Base-by-base conservation (phyloP, 129 eudicot genomes). In the Artemisia annua region DNA sequence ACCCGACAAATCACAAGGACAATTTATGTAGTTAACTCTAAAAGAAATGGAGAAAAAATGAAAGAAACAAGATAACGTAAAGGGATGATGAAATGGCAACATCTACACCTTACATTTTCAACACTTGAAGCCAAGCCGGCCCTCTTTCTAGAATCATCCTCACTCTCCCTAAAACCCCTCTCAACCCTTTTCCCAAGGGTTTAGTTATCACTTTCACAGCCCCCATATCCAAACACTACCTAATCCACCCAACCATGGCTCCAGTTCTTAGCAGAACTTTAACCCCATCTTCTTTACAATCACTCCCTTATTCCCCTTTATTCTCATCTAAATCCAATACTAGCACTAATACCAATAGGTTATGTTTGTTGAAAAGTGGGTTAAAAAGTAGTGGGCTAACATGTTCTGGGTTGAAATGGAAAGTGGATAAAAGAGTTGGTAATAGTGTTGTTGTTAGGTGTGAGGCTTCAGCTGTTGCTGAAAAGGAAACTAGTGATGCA, bases 391-490 rank as follows among this genome's bases (percentile, higher is more conserved):
- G 67, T 70, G 65, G 76, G 1, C 66, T 88, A 76, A 85, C 77
- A 48, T 73, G 79, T 39, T 78, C 85, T 67, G 91, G 92, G 50
- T 67, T 91, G 71, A 84, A 70, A 77, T 88, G 89, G 91, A 86
- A 83, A 51, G 32, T 78, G 62, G 90, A 74, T 66, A 89, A 74
- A 74, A 84, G 82, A 56, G 46, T 39, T 39, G 80, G 76, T 8
- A 82, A 62, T 26, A 61, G 88, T 50, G 85, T 90, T 56, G 87
- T 80, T 48, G 96, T 93, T 20, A 83, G 86, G 49, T 87, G 96
- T 67, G 98, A 93, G n/a, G 95, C 86, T 71, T 75, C 92, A 19
- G 84, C 97, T 20, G 98, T 90, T 24, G 93, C 89, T 78, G 98
- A 90, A 43, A 83, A 90, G 73, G 96, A 87, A 79, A 74, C 89